phyloP scores from a whole-genome alignment of 306 rosid species.

The Acmispon strigosus region DNA sequence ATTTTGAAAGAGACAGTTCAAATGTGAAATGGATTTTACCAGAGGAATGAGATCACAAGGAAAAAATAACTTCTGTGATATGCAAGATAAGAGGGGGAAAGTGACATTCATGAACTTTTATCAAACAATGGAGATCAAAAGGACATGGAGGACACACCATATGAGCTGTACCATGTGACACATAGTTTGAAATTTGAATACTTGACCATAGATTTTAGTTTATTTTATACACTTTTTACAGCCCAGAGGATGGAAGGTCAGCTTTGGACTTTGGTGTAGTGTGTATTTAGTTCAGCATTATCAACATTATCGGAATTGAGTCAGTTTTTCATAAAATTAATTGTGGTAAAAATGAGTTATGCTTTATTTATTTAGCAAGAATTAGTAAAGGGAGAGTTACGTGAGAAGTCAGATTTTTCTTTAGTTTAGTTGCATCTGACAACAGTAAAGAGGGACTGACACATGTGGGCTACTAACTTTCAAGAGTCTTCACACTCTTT shows the following conservation, averaged over 20 bases:
- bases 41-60: slow-evolving; percentile 21
- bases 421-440: no score
- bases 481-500: no score
- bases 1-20: slow-evolving; percentile 36
- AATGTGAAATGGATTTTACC: slow-evolving; percentile 24
- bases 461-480: no score
- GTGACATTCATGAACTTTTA: slow-evolving; percentile 37
- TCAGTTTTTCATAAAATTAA: no score
- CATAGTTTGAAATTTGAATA: slow-evolving; percentile 11
- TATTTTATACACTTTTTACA: slow-evolving; percentile 11
- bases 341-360: no score
- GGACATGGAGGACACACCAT: not conserved
- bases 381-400: no score
- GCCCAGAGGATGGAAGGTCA: not conserved
- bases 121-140: slow-evolving; percentile 18
- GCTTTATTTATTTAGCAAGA: no score
- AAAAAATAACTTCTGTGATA: slow-evolving; percentile 11
- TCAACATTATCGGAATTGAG: no score
- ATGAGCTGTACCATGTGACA: slow-evolving; percentile 38
- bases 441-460: no score
- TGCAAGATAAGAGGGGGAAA: slow-evolving; percentile 27
- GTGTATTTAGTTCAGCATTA: no score
- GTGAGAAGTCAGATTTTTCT: no score
- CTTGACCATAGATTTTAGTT: not conserved
- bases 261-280: no score